Percentiles rank a stretch among this genome's conserved stretches.
phyloP scores from a whole-genome alignment of 2,329 filamentous ascomycete species.

The Triangularia verruculosa region DNA sequence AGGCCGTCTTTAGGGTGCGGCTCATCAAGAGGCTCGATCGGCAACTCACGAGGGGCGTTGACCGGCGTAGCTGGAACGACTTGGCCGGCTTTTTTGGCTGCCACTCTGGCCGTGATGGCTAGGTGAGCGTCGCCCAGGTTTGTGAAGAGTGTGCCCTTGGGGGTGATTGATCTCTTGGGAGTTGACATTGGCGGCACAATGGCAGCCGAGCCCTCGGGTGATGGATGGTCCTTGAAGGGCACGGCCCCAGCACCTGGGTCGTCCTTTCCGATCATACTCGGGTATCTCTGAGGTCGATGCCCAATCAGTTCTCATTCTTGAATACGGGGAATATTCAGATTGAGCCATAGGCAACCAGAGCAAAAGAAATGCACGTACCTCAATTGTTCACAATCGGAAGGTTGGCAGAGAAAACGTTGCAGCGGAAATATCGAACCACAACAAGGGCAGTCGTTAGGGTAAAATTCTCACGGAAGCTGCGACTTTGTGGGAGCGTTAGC shows the following conservation, averaged over 20 bases:
- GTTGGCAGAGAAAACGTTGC: background rate
- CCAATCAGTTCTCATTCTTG: constrained; percentile 4
- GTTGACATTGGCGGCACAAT: background rate
- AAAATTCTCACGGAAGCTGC: background rate
- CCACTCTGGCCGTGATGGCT: constrained; percentile 35
- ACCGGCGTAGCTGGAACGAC: constrained; percentile 1
- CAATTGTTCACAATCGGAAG: background rate
- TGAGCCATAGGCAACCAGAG: background rate
- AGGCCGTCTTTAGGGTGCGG: background rate
- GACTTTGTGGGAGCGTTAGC: background rate
- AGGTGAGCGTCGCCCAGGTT: constrained; percentile 39
- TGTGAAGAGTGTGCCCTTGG: constrained; percentile 36
- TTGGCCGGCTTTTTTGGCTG: constrained; percentile 8
- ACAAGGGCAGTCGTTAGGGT: background rate
- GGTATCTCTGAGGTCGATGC: background rate
- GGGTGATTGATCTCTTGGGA: constrained; percentile 25
- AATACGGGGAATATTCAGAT: background rate
- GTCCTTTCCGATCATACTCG: constrained; percentile 3
- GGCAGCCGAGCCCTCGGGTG: background rate
- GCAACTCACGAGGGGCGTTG: constrained; percentile 8
- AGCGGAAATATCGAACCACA: background rate
- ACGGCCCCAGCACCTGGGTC: background rate
- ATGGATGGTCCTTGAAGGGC: background rate
- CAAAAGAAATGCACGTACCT: background rate
- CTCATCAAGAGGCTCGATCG: constrained; percentile 11